phyloP scores from a whole-genome alignment of 768 basidiomycete genomes.

The Cyclocybe aegerita region DNA sequence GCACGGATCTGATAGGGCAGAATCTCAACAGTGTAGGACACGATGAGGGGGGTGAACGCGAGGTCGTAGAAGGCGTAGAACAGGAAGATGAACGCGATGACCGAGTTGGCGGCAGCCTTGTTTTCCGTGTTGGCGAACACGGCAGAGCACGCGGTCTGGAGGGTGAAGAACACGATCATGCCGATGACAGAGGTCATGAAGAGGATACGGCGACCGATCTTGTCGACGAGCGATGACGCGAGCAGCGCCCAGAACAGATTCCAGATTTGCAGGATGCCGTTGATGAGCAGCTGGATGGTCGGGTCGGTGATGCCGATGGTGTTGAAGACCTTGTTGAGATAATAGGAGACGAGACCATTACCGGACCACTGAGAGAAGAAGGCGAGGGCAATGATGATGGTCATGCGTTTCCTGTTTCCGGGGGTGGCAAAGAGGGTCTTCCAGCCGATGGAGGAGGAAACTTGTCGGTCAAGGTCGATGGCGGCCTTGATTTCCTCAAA shows the following conservation, averaged over 20 bases:
- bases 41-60: conserved; percentile 84
- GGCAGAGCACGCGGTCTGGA: conserved; percentile 69
- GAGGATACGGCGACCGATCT: conserved; percentile 65
- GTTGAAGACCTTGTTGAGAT: conserved; percentile 72
- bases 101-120: conserved; percentile 56
- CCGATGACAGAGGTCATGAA: conserved; percentile 59
- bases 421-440: conserved; percentile 61
- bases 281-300: conserved; percentile 74
- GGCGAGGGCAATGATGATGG: conserved; percentile 73
- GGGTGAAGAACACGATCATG: conserved; percentile 66
- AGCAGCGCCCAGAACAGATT: conserved; percentile 50
- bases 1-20: conserved; percentile 81
- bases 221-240: conserved; percentile 48
- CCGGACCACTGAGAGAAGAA: conserved; percentile 89
- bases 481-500: conserved; percentile 81
- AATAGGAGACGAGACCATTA: conserved; percentile 83
- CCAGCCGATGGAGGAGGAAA: conserved; percentile 63
- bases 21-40: conserved; percentile 88
- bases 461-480: conserved; percentile 65
- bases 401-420: conserved; percentile 76
- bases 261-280: conserved; percentile 84
- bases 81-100: conserved; percentile 84
- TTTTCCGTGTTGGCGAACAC: conserved; percentile 44
- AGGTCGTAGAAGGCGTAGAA: conserved; percentile 80
- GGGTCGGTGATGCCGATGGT: conserved; percentile 64